Percentiles rank a stretch among this genome's conserved stretches.
Conservation (phyloP, 2,329 filamentous ascomycete genomes). For the Trichoderma pleuroti region DNA sequence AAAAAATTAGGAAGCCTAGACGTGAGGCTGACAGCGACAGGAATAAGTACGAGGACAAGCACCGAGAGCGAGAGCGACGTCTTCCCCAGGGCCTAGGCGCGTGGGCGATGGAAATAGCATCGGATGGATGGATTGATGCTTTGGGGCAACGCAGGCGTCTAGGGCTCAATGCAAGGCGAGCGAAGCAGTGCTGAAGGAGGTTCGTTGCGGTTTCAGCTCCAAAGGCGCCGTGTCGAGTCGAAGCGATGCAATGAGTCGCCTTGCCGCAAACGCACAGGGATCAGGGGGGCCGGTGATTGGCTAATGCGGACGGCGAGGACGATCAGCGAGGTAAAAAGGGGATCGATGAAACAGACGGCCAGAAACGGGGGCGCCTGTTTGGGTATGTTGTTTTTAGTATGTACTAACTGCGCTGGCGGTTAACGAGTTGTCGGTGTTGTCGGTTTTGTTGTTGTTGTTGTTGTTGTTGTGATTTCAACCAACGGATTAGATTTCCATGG, state of each 20-base stretch:
- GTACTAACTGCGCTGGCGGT: not conserved
- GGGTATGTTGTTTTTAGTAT: not conserved
- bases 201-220: slow-evolving; percentile 8
- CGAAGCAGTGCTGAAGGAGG: not conserved
- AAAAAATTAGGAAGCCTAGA: slow-evolving; percentile 8
- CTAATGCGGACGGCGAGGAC: not conserved
- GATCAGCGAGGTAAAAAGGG: not conserved
- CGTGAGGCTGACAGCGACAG: not conserved
- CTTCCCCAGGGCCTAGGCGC: not conserved
- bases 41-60: not conserved
- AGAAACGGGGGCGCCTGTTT: not conserved
- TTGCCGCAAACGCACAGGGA: slow-evolving; percentile 1
- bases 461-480: too few species aligned
- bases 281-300: slow-evolving; percentile 10
- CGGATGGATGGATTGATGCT: too few species aligned
- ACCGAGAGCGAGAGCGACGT: not conserved
- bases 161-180: not conserved
- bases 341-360: slow-evolving; percentile 7
- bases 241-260: slow-evolving; percentile 13
- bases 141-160: not conserved
- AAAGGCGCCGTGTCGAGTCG: slow-evolving; percentile 5
- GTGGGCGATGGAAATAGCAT: not conserved
- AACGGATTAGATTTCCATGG: too few species aligned
- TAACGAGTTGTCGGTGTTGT: not conserved
- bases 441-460: not conserved